Base-by-base conservation (phyloP, 192 early-diverging fungal species). In the Coemansia sp. region DNA sequence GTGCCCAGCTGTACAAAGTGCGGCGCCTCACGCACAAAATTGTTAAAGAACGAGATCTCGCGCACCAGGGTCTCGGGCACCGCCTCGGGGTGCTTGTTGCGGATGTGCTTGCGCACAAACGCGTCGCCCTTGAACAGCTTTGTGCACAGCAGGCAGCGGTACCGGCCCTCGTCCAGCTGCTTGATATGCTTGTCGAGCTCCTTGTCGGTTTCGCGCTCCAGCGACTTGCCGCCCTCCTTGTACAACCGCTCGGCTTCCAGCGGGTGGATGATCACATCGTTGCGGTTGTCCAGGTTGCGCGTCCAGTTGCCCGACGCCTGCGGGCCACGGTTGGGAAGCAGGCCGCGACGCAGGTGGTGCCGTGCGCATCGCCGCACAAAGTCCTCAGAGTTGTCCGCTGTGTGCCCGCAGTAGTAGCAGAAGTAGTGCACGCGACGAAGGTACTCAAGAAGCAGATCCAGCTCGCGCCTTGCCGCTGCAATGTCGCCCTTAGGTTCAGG, bases 121-220 rank as follows among this genome's bases (percentile, higher is more conserved):
- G 92, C 90, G 34, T 90, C 86, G 22, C 93, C 97, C 70, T 92
- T 90, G 85, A 99, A 99, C 42, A 96, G 89, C 86, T 99, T 99
- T 18, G 80, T 84, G 82, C 97, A 99, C 60, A 91, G 66, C 65
- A 82, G 85, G 83, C 97, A 99, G 65, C 94, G 87, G 85, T 80
- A 99, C 76, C 94, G 92, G 60, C 89, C 89, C 57, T 92, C 91
- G 36, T 89, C 89, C 28, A 81, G 66, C 48, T 73, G 66, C 38
- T 75, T 74, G 72, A 84, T 77, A 56, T 81, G 77, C 52, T 67
- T 65, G 60, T 69, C 64, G 12, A 81, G 68, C 62, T 60, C 63
- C 55, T 71, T 67, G 60, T 80, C 79, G 4, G 73, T 72, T 67
- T 84, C 83, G 57, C 66, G 68, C 64, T 84, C 79, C 50, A 85